These are phyloP conservation scores for Celoporthe dispersa DNA, from an alignment of 2,329 filamentous ascomycete species.

Conservation along the genomic window DNA sequence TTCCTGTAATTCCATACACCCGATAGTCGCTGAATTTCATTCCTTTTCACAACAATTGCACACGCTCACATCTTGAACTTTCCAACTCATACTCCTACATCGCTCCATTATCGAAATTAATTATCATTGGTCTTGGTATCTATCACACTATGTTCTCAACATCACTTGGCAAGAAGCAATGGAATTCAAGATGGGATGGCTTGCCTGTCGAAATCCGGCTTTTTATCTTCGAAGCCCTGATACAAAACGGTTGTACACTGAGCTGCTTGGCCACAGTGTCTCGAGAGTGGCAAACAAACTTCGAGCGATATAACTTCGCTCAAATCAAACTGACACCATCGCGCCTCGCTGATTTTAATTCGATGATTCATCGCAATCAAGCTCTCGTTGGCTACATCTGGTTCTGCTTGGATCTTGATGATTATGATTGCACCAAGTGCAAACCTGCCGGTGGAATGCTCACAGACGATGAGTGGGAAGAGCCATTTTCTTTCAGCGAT, in stretches of 20 bases:
- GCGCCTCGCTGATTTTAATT: slow-evolving; percentile 36
- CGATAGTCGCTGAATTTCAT: neutral
- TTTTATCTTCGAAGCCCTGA: slow-evolving; percentile 33
- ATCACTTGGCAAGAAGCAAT: slow-evolving; percentile 27
- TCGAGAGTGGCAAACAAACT: slow-evolving; percentile 38
- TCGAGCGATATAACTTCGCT: slow-evolving; percentile 39
- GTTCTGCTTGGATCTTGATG: slow-evolving; percentile 39
- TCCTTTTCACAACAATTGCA: slow-evolving; percentile 6
- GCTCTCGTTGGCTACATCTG: slow-evolving; percentile 38
- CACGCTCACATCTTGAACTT: slow-evolving; percentile 10
- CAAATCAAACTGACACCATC: slow-evolving; percentile 38
- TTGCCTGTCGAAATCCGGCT: slow-evolving; percentile 35
- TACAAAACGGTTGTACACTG: slow-evolving; percentile 33
- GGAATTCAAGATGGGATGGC: slow-evolving; percentile 29
- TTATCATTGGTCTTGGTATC: slow-evolving; percentile 17
- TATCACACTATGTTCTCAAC: slow-evolving; percentile 30
- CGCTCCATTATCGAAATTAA: slow-evolving; percentile 20
- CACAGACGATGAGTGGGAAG: slow-evolving; percentile 3
- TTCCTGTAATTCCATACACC: no score
- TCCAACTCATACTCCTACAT: slow-evolving; percentile 24
- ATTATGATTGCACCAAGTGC: slow-evolving; percentile 37
- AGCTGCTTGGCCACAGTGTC: slow-evolving; percentile 37
- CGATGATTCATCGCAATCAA: slow-evolving; percentile 38
- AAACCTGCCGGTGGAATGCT: slow-evolving; percentile 11
- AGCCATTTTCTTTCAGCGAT: slow-evolving; percentile 26